phyloP scores from a whole-genome alignment of 2,329 filamentous ascomycete species.

The Paecilomyces sp. region DNA sequence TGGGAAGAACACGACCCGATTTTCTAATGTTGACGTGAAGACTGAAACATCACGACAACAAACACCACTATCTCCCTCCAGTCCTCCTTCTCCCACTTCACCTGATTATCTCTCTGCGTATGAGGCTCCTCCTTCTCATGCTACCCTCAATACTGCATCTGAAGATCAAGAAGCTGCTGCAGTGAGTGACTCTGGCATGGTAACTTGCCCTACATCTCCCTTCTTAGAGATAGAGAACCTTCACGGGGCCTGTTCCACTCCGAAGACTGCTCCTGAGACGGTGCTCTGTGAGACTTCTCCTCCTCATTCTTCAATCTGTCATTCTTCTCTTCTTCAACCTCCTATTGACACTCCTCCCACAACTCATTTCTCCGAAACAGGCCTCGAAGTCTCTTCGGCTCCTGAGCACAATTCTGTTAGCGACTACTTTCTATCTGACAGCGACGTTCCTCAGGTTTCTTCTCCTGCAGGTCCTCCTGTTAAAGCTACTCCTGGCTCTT shows the following conservation, averaged over 20 bases:
- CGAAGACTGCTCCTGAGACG: neutral
- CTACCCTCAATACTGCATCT: neutral
- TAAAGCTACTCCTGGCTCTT: neutral
- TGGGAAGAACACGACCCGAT: slow-evolving; percentile 18
- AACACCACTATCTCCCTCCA: neutral
- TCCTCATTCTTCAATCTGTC: neutral
- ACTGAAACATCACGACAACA: neutral
- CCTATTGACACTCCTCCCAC: neutral
- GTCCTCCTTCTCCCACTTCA: neutral
- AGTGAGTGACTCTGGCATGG: neutral
- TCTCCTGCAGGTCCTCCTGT: neutral
- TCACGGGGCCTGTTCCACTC: neutral
- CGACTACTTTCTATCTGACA: neutral
- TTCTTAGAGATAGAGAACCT: slow-evolving; percentile 10
- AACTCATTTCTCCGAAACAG: neutral
- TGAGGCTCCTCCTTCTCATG: neutral
- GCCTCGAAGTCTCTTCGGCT: neutral
- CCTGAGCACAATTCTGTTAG: neutral
- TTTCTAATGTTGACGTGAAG: neutral
- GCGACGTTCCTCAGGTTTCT: neutral
- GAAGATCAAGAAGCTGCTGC: neutral
- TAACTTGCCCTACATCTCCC: neutral
- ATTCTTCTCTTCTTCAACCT: neutral
- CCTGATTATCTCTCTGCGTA: neutral
- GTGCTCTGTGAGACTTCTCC: neutral